Conservation (phyloP, 2,329 filamentous ascomycete species). For the Penicillium janthinellum region DNA sequence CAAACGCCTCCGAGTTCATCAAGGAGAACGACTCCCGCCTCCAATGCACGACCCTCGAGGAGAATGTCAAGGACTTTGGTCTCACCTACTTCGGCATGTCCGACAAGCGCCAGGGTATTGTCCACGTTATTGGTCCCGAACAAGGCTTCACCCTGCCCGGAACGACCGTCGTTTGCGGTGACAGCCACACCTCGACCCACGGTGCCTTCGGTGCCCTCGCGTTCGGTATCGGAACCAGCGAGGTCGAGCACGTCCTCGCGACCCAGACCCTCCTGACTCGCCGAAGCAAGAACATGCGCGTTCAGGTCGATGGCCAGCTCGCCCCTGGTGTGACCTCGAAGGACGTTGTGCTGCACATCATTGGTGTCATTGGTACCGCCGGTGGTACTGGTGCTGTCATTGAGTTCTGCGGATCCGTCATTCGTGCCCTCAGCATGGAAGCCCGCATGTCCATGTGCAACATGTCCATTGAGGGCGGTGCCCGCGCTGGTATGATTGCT, state of each 20-base stretch:
- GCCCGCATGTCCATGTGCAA: constrained; percentile 99
- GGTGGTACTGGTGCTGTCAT: constrained; percentile 94
- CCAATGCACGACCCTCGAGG: constrained; percentile 93
- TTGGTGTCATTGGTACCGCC: constrained; percentile 91
- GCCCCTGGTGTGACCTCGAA: constrained; percentile 92
- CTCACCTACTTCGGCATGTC: constrained; percentile 96
- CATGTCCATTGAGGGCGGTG: constrained; percentile 97
- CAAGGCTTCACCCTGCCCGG: constrained; percentile 97
- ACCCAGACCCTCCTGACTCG: constrained; percentile 94
- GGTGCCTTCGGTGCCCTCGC: constrained; percentile 93
- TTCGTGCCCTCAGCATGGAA: constrained; percentile 88
- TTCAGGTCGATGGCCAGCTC: constrained; percentile 90
- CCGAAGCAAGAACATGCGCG: constrained; percentile 97
- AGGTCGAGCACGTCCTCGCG: constrained; percentile 97
- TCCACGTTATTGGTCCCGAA: constrained; percentile 97
- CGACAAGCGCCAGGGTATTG: constrained; percentile 96
- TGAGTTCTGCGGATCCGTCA: constrained; percentile 95
- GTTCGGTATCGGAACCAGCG: constrained; percentile 96
- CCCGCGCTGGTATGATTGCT: constrained; percentile 93
- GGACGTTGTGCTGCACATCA: constrained; percentile 89
- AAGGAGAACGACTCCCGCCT: constrained; percentile 89
- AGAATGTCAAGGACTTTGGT: constrained; percentile 95
- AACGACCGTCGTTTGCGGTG: constrained; percentile 95
- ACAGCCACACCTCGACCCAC: constrained; percentile 97
- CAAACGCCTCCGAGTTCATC: constrained; percentile 91